Conservation (phyloP, 345 rosid genomes). For the Dovyalis caffra region DNA sequence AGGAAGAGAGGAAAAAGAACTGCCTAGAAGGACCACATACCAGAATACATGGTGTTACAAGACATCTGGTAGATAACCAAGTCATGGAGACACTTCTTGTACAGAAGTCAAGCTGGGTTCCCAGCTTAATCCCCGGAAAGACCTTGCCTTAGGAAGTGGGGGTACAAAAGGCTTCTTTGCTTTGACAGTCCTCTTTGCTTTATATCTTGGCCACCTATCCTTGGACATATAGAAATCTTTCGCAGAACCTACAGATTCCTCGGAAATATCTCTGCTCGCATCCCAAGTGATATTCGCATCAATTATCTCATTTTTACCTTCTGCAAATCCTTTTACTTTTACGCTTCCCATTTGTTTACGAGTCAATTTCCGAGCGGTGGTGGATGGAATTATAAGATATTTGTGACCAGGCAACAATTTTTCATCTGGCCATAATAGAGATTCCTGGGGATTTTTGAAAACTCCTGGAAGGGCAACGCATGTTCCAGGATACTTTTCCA, state of each 20-base stretch:
- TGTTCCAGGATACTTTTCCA: constrained; percentile 60
- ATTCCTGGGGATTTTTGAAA: constrained; percentile 42
- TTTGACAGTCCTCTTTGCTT: constrained; percentile 20
- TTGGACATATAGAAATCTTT: constrained; percentile 44
- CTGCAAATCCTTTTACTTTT: constrained; percentile 16
- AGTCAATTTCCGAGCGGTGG: constrained; percentile 49
- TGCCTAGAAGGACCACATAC: constrained; percentile 12
- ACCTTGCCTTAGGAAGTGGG: constrained; percentile 39
- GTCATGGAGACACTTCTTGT: constrained; percentile 54
- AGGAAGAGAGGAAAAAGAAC: background rate
- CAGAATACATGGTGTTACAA: constrained; percentile 7
- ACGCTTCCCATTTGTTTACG: constrained; percentile 23
- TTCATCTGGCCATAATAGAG: constrained; percentile 45
- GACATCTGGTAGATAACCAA: background rate
- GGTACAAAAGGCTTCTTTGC: constrained; percentile 53
- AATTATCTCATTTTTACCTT: constrained; percentile 15
- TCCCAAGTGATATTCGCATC: constrained; percentile 41
- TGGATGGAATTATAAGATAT: constrained; percentile 46
- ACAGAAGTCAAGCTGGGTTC: constrained; percentile 55
- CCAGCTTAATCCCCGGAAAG: constrained; percentile 30
- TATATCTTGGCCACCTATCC: constrained; percentile 17
- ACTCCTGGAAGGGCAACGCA: constrained; percentile 52
- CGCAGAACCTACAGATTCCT: constrained; percentile 38
- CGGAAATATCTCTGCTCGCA: constrained; percentile 17
- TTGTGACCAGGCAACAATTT: constrained; percentile 47